These are phyloP conservation scores for Sistotremastrum suecicum DNA, from an alignment of 768 basidiomycete genomes.

Conservation along the genomic window DNA sequence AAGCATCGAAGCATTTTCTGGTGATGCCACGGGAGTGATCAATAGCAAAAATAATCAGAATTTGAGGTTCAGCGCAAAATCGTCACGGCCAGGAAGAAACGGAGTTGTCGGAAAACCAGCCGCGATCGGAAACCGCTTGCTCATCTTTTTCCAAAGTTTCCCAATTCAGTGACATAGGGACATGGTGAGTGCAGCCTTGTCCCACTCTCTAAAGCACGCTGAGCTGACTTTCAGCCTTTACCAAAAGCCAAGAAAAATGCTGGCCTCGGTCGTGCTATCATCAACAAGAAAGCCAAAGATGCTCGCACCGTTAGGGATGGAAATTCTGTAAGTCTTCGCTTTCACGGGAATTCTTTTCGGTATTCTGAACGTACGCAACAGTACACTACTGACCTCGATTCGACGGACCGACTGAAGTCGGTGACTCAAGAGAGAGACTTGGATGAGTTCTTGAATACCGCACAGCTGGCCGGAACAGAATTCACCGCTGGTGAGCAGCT, in stretches of 20 bases:
- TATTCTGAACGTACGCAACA: constrained; percentile 16
- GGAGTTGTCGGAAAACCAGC: no score
- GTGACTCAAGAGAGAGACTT: constrained; percentile 93
- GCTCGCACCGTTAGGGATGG: constrained; percentile 46
- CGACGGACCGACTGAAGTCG: constrained; percentile 61
- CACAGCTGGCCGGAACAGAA: constrained; percentile 87
- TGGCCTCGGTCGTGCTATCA: constrained; percentile 89
- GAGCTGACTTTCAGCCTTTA: neutral
- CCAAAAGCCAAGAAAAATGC: constrained; percentile 19
- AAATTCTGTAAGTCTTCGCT: constrained; percentile 39
- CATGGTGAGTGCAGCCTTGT: neutral
- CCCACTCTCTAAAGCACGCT: neutral
- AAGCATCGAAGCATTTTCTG: no score
- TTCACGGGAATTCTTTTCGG: neutral
- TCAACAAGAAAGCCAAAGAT: constrained; percentile 80
- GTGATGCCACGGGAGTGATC: no score
- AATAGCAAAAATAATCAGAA: no score
- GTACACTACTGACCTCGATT: constrained; percentile 68
- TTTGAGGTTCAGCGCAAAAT: no score
- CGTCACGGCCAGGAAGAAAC: no score
- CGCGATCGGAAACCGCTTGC: no score
- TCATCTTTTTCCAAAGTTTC: no score
- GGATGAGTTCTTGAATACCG: constrained; percentile 91
- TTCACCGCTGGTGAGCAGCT: constrained; percentile 75
- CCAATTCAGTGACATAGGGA: neutral